Evolutionary conservation across 805 yeast species (phyloP), one percentile per base, ranked within the genome.

Genomic region (Candida tibetensis): DNA sequence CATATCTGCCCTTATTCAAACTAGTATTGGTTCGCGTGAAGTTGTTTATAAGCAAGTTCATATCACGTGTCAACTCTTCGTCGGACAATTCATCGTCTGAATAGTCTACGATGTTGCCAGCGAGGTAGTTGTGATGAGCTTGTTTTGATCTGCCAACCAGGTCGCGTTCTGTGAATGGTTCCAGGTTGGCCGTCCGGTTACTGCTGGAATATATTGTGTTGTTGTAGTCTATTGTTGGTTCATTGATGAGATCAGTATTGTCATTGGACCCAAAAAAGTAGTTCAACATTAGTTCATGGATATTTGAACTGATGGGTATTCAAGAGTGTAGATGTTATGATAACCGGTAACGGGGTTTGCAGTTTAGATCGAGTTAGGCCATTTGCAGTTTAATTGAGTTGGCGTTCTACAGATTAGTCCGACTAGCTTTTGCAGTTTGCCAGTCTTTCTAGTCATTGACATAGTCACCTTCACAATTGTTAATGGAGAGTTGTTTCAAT

Each of bases 211-310:
- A 35, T 14, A 56, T 49, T 4, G 66, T 59, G 30, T 54, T 38
- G 37, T 60, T 53, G 42, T 62, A 64, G 40, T 62, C 65, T 5
- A 62, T 54, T 3, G 69, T 64, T 2, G 66, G 66, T 34, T 62
- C 67, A 40, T 62, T 61, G 15, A 49, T 44, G 28, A 62, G 42
- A 2, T 53, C 36, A 3, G 56, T 37, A 13, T 37, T 30, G 8
- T 43, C 49, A 3, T 31, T 36, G 10, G 25, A 14, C 6, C 47
- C 47, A 25, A 46, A 39, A 17, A 41, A 30, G 39, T 43, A 41
- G 17, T 22, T 32, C 10, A 44, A 18, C 50, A 46, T 46, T 8
- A 4, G 21, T n/a, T 26, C 17, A 19, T 32, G 14, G 8, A 18
- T 12, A 8, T 30, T 14, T n/a, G n/a, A n/a, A n/a, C n/a, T n/a